Base-by-base conservation (phyloP, 306 rosid genomes). In the Pterocarpus macrocarpus region DNA sequence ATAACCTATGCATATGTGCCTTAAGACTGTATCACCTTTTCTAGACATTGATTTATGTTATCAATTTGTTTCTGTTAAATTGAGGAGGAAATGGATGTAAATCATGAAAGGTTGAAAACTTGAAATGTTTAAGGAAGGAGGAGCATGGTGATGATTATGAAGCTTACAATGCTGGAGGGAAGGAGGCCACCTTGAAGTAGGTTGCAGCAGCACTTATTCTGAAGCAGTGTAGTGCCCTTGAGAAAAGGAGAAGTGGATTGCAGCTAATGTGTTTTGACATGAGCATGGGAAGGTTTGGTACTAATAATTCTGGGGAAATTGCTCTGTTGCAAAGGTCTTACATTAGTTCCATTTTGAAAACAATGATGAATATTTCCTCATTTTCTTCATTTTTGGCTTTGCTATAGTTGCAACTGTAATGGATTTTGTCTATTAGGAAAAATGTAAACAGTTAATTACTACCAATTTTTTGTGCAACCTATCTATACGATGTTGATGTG, bases 161-260 rank as follows among this genome's bases (percentile, higher is more conserved):
- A 34, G 43, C 39, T 63, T 12, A 63, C 43, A 63, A 14, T 63
- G 44, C 43, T 34, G 68, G 41, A 62, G 41, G 66, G 66, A 61
- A 61, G 66, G 4, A 9, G 15, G 41, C 8, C 5, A 8, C 63
- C 11, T 56, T 56, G 38, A 13, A 62, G 67, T 14, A 33, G 41
- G 67, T 3, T 33, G 41, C 53, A 47, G 47, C 8, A 5, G 28
- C 28, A 22, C 28, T 22, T 22, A 22, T 22, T 22, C 28, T 22
- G 28, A 22, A 22, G 28, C 15, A 28, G 6, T 2, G 39, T 47
- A 61, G 68, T 4, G 68, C 8, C 68, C 44, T 34, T 12, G 13
- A 13, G 43, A 63, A 34, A 34, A 15, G 43, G 8, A 2, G 30
- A 22, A 58, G 35, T 9, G 22, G 35, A 22, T 58, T 12, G 35